Percentiles rank a stretch among this genome's conserved stretches.
These are phyloP conservation scores for Aspergillus incahuasiensis DNA, from an alignment of 495 filamentous ascomycete genomes.

Conservation along the genomic window DNA sequence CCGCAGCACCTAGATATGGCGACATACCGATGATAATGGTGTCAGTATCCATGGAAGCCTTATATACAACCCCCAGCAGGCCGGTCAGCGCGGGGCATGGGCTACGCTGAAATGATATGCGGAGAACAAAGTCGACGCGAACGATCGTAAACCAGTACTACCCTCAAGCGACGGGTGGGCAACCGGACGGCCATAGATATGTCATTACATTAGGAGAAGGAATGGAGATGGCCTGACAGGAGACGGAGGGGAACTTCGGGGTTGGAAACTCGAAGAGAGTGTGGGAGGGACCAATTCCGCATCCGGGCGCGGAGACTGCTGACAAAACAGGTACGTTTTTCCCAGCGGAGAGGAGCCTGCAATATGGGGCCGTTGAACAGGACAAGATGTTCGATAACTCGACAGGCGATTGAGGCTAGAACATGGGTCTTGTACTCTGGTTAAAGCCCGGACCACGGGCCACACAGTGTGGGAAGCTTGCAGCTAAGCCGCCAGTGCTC, in stretches of 20 bases:
- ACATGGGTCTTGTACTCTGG: constrained; percentile 4
- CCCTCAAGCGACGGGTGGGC: constrained; percentile 19
- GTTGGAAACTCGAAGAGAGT: constrained; percentile 6
- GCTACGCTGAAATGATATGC: constrained; percentile 9
- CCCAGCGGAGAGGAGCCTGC: neutral
- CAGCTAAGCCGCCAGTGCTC: neutral
- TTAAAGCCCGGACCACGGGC: constrained; percentile 7
- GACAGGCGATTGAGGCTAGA: constrained; percentile 5
- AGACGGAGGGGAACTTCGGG: constrained; percentile 5
- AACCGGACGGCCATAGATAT: constrained; percentile 23
- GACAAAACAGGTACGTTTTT: constrained; percentile 18
- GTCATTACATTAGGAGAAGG: constrained; percentile 15
- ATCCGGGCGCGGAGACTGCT: constrained; percentile 16
- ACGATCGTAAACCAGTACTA: constrained; percentile 13
- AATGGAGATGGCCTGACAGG: neutral
- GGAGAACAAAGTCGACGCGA: constrained; percentile 8
- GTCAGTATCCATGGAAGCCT: constrained; percentile 41
- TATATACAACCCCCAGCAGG: constrained; percentile 21
- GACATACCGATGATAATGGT: constrained; percentile 47
- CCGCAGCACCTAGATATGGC: constrained; percentile 11
- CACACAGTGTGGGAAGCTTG: constrained; percentile 7
- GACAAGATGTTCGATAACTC: constrained; percentile 5
- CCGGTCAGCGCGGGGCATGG: constrained; percentile 35
- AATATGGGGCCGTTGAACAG: neutral
- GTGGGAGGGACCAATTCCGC: constrained; percentile 18